Percentiles rank a stretch among this genome's conserved stretches.
Evolutionary conservation across 306 rosid species (phyloP).

Genomic region (Acmispon strigosus): DNA sequence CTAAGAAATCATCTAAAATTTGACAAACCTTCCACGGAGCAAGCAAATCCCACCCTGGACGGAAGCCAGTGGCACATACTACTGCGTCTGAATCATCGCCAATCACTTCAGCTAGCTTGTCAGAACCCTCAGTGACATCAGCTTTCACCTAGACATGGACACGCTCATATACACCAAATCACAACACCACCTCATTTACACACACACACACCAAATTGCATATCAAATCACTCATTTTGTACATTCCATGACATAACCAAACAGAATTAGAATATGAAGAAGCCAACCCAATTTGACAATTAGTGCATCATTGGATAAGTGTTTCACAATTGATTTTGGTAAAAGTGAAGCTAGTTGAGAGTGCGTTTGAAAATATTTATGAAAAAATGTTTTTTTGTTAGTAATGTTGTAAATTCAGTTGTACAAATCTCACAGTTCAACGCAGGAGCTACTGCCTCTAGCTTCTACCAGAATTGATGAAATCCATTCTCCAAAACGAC

Average conservation of each 20-base stretch:
- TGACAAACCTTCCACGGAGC: constrained; percentile 92
- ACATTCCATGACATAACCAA: background rate
- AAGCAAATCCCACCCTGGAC: constrained; percentile 79
- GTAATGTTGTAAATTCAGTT: no score
- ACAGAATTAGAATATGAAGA: no score
- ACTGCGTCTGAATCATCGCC: constrained; percentile 88
- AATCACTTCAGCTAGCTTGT: constrained; percentile 68
- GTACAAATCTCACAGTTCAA: no score
- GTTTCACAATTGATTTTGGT: background rate
- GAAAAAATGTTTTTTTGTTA: no score
- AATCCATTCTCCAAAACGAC: no score
- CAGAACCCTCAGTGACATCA: constrained; percentile 92
- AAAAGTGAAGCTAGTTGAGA: no score
- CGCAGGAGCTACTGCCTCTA: no score
- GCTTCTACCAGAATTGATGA: no score
- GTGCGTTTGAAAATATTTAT: no score
- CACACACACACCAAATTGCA: background rate
- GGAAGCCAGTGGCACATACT: constrained; percentile 84
- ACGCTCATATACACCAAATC: background rate
- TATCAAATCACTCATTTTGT: background rate
- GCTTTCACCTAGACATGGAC: constrained; percentile 63
- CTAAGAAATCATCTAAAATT: background rate
- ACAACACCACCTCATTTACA: background rate
- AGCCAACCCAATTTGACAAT: background rate
- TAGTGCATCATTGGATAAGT: background rate